Percentiles rank a stretch among this genome's conserved stretches.
These are phyloP conservation scores for Casuarina cunninghamiana DNA, from an alignment of 306 rosid genomes.

Conservation along the genomic window DNA sequence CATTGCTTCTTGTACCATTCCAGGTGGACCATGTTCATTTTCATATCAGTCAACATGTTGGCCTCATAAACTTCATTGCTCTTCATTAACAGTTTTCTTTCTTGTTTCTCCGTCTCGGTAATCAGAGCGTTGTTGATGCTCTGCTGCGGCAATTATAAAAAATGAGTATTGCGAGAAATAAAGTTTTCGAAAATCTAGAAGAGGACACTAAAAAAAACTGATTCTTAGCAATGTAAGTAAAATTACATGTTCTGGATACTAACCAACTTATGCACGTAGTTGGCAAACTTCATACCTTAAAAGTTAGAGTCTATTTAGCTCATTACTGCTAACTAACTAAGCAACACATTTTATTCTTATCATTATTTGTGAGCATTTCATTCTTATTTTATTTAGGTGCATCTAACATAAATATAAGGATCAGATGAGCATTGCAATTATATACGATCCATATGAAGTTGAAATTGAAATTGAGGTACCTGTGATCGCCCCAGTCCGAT, in stretches of 20 bases:
- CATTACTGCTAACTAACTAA: too few relatives aligned
- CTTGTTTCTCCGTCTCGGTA: conserved; percentile 3
- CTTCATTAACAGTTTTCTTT: background rate
- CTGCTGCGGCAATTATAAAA: conserved; percentile 14
- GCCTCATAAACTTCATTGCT: conserved; percentile 16
- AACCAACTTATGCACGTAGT: too few relatives aligned
- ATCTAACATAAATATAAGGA: too few relatives aligned
- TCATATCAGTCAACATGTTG: conserved; percentile 34
- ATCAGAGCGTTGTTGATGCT: conserved; percentile 10
- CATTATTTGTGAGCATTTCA: too few relatives aligned
- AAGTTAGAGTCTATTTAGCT: too few relatives aligned
- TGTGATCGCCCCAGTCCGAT: conserved; percentile 32
- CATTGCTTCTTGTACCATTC: conserved; percentile 63
- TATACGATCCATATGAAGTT: too few relatives aligned
- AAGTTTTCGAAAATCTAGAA: too few relatives aligned
- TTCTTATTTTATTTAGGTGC: too few relatives aligned
- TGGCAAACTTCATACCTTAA: too few relatives aligned
- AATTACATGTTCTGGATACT: too few relatives aligned
- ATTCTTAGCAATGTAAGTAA: background rate
- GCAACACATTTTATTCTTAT: too few relatives aligned
- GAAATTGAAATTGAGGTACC: conserved; percentile 30
- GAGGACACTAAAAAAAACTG: background rate
- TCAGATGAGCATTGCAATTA: too few relatives aligned
- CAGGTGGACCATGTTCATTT: conserved; percentile 46
- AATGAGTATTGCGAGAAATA: background rate